These are phyloP conservation scores for Zymoseptoria brevis DNA, from an alignment of 2,329 filamentous ascomycete genomes.

Conservation along the genomic window DNA sequence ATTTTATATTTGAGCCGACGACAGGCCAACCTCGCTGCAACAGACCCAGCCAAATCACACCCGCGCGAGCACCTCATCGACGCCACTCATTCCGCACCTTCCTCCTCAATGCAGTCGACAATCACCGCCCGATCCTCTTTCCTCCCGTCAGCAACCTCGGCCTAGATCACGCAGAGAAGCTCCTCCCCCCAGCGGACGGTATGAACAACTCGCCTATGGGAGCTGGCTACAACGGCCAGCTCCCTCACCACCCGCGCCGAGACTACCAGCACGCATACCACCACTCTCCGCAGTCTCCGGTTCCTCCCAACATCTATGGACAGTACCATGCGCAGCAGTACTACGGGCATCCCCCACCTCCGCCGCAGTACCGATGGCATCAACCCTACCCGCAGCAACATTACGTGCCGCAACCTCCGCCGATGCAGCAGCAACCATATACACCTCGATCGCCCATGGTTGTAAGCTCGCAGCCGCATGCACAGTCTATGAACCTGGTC, in stretches of 20 bases:
- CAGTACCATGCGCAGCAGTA: slow-evolving; percentile 34
- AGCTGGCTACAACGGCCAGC: not conserved
- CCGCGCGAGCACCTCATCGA: not conserved
- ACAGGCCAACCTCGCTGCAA: not conserved
- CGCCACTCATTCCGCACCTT: not conserved
- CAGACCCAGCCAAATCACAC: not conserved
- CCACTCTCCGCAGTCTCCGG: slow-evolving; percentile 32
- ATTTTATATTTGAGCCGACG: not conserved
- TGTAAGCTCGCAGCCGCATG: slow-evolving; percentile 39
- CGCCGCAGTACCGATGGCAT: slow-evolving; percentile 25
- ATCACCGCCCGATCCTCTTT: not conserved
- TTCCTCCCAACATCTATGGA: slow-evolving; percentile 28
- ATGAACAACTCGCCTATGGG: not conserved
- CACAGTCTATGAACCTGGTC: slow-evolving; percentile 42
- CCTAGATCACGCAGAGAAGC: not conserved
- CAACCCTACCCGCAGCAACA: slow-evolving; percentile 34
- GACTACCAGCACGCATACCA: slow-evolving; percentile 21
- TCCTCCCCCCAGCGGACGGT: not conserved
- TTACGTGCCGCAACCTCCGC: slow-evolving; percentile 26
- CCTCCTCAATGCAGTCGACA: not conserved
- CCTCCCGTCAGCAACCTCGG: not conserved
- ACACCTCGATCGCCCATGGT: slow-evolving; percentile 36
- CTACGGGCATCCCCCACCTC: slow-evolving; percentile 30
- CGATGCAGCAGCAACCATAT: slow-evolving; percentile 32
- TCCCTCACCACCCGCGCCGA: not conserved